Evolutionary conservation across 2,329 filamentous ascomycete genomes (phyloP).

Genomic region (Cercospora beticola): DNA sequence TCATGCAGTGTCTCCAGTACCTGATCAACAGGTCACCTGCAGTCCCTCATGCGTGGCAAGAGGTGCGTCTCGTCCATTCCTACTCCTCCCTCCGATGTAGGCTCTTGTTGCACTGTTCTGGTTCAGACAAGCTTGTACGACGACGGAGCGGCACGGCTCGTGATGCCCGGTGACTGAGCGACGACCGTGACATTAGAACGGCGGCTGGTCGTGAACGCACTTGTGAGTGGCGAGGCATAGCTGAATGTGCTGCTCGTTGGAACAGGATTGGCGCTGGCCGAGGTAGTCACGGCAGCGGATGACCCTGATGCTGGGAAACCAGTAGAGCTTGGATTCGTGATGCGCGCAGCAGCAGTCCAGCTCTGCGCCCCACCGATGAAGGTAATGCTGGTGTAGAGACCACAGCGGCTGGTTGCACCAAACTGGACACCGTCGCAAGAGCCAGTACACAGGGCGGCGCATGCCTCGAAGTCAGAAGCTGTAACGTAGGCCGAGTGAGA

Average conservation of each 20-base stretch:
- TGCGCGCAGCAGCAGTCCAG: slow-evolving; percentile 26
- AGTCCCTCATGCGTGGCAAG: background rate
- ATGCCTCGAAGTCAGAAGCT: slow-evolving; percentile 23
- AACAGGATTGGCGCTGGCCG: background rate
- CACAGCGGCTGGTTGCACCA: slow-evolving; percentile 26
- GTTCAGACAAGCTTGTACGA: background rate
- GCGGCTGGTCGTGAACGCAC: background rate
- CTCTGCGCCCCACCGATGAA: slow-evolving; percentile 20
- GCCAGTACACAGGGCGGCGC: slow-evolving; percentile 25
- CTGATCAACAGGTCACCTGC: slow-evolving; percentile 13
- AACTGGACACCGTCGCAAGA: slow-evolving; percentile 27
- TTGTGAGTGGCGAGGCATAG: slow-evolving; percentile 3
- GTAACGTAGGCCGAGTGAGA: slow-evolving; percentile 22
- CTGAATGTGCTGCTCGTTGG: background rate
- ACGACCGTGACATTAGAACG: slow-evolving; percentile 2
- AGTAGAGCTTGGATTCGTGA: slow-evolving; percentile 15
- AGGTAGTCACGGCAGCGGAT: background rate
- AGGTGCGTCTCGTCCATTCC: background rate
- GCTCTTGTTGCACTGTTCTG: background rate
- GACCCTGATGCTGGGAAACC: slow-evolving; percentile 8
- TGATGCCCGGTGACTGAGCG: slow-evolving; percentile 1
- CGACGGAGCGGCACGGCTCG: background rate
- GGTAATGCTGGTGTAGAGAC: slow-evolving; percentile 25
- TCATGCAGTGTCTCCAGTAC: slow-evolving; percentile 1
- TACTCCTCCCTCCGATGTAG: background rate